Evolutionary conservation across 108 stramenopile species (phyloP).

Genomic region (Stephanodiscus triporus): DNA sequence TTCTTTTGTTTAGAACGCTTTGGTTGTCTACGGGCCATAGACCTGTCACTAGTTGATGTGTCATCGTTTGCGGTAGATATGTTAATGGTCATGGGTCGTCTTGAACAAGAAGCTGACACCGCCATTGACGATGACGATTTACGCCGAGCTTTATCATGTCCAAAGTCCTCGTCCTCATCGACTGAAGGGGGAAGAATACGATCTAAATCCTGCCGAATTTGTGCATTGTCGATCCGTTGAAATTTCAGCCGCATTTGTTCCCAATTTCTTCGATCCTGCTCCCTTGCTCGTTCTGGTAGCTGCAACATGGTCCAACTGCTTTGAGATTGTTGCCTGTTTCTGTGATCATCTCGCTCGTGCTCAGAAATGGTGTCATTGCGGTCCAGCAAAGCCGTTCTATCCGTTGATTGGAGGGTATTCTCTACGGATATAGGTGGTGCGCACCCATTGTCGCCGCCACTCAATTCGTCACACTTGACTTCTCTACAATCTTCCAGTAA

Average conservation of each 20-base stretch:
- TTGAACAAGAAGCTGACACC: background rate
- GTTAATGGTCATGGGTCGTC: background rate
- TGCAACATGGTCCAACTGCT: background rate
- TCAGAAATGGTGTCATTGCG: background rate
- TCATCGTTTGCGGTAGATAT: background rate
- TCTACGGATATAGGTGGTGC: background rate
- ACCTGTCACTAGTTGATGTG: background rate
- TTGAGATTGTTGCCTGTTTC: background rate
- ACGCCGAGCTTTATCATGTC: background rate
- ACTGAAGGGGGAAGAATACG: constrained; percentile 18
- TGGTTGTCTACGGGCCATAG: constrained; percentile 4
- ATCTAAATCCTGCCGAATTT: constrained; percentile 21
- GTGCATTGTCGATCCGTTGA: constrained; percentile 24
- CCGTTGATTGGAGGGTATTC: background rate
- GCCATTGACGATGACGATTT: background rate
- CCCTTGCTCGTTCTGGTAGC: constrained; percentile 12
- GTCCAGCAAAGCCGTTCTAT: constrained; percentile 9
- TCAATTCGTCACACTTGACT: background rate
- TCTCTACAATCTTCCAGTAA: background rate
- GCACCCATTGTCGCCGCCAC: background rate
- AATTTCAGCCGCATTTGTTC: constrained; percentile 39
- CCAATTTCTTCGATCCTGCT: constrained; percentile 33
- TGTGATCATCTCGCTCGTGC: background rate
- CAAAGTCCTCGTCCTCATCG: background rate
- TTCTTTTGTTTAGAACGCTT: constrained; percentile 21